Evolutionary conservation across 1,139 yeast species (phyloP).

Genomic region (Taphrina pruni): DNA sequence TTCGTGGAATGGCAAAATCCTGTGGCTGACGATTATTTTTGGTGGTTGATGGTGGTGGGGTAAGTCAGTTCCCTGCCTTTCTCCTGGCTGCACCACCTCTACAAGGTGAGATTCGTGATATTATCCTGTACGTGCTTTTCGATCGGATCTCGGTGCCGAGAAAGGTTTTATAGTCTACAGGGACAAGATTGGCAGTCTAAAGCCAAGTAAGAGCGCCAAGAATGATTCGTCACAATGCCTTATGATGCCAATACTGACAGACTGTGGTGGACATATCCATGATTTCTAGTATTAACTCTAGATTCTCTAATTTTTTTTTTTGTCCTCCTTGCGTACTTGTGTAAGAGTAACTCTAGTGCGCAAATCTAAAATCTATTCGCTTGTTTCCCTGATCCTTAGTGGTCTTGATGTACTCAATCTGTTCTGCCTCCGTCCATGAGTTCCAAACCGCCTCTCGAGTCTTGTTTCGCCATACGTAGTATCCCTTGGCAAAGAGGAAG

Average conservation of each 20-base stretch:
- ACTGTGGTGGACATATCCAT: too few species aligned
- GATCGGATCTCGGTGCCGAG: too few species aligned
- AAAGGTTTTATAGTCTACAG: too few species aligned
- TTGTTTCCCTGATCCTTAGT: conserved; percentile 44
- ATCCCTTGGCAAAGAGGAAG: conserved; percentile 48
- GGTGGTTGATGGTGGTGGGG: background rate
- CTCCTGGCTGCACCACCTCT: too few species aligned
- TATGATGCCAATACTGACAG: too few species aligned
- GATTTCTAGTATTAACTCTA: too few species aligned
- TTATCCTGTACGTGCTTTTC: too few species aligned
- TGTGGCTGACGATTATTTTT: background rate
- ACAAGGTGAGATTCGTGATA: too few species aligned
- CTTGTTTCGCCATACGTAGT: conserved; percentile 60
- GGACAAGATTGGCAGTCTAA: too few species aligned
- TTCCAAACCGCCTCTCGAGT: conserved; percentile 59
- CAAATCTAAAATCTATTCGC: conserved; percentile 15
- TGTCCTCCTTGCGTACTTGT: background rate
- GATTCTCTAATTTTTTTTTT: background rate
- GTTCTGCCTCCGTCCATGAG: conserved; percentile 58
- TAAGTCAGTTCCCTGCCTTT: too few species aligned
- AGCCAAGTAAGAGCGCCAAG: too few species aligned
- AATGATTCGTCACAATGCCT: too few species aligned
- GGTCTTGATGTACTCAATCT: conserved; percentile 55
- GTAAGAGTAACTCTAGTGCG: background rate
- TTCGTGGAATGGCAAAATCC: background rate